A percentile compares a stretch with the other conserved stretches of the same genome.
Evolutionary conservation across 805 yeast genomes (phyloP).

Genomic region (Saccharomycopsis fodiens): DNA sequence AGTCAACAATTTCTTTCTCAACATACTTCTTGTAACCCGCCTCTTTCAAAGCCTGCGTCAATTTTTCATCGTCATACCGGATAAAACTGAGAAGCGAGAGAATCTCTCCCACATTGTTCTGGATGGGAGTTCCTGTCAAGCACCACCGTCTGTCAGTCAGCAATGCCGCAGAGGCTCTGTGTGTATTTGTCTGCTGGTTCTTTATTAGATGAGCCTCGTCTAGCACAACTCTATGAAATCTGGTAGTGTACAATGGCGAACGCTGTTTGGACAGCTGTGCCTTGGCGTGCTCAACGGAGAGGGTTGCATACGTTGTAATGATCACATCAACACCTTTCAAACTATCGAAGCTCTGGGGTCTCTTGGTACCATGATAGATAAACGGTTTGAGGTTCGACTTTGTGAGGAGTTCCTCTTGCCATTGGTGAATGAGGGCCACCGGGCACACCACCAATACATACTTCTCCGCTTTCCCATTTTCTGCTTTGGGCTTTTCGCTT

Average conservation of each 20-base stretch:
- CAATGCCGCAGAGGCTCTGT: slow-evolving; percentile 37
- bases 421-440: slow-evolving; percentile 62
- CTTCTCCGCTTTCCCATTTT: too few species aligned
- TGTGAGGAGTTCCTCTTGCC: slow-evolving; percentile 60
- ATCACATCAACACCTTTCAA: slow-evolving; percentile 51
- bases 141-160: slow-evolving; percentile 44
- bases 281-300: slow-evolving; percentile 28
- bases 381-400: slow-evolving; percentile 38
- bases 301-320: slow-evolving; percentile 59
- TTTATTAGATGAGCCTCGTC: slow-evolving; percentile 62
- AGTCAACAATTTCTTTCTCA: neutral
- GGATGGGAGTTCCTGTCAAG: slow-evolving; percentile 58
- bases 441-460: slow-evolving; percentile 66
- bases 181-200: slow-evolving; percentile 37
- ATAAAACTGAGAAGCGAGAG: slow-evolving; percentile 45
- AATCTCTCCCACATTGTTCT: slow-evolving; percentile 45
- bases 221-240: slow-evolving; percentile 39
- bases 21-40: slow-evolving; percentile 36
- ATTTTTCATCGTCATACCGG: neutral
- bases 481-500: slow-evolving; percentile 26
- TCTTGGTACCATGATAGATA: slow-evolving; percentile 44
- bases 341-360: slow-evolving; percentile 31
- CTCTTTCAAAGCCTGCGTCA: slow-evolving; percentile 61
- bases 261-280: slow-evolving; percentile 19
- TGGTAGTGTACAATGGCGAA: slow-evolving; percentile 27